Base-by-base conservation (phyloP, 495 filamentous ascomycete species). In the Penicillium pancosmium region DNA sequence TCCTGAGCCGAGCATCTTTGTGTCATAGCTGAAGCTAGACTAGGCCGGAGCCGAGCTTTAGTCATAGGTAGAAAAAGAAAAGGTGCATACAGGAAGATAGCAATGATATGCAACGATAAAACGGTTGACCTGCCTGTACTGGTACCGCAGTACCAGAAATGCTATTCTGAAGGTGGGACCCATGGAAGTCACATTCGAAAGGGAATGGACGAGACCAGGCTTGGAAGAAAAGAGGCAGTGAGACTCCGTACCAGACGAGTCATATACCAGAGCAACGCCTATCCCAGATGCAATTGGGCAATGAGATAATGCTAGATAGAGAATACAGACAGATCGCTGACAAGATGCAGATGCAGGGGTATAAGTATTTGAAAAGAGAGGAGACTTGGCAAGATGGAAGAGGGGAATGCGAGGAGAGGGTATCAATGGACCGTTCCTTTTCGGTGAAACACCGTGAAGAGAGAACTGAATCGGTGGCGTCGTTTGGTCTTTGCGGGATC, bases 391-490 rank as follows among this genome's bases (percentile, higher is more conserved):
- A 50, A 4, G 3, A 1, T 2, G 36, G 41, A 44, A 44, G 8
- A 19, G 41, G 8, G 41, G 5, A 2, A 19, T 44, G 16, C 4
- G 21, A 27, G 23, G 10, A n/a, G 47, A 44, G 23, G 12, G 12
- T 11, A 47, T 65, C 57, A 65, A 50, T 68, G 62, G 15, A 50
- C 44, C 40, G 53, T 57, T 46, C 59, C 50, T 50, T 66, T 70
- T 49, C 67, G 65, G 52, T 66, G 62, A 18, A 70, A 70, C 13
- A 68, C 57, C 19, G 57, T 58, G 52, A 70, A 68, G 23, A 70
- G 18, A 12, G 65, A 57, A 41, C 67, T 68, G 50, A 70, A 54
- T 41, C 67, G 65, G 50, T 68, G 65, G 25, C 62, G 59, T 6
- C 57, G 57, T 56, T 70, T 70, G 48, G 44, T 18, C 31, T 66